phyloP scores from a whole-genome alignment of 2,329 filamentous ascomycete species.

The Rhexocercosporidium sp. region DNA sequence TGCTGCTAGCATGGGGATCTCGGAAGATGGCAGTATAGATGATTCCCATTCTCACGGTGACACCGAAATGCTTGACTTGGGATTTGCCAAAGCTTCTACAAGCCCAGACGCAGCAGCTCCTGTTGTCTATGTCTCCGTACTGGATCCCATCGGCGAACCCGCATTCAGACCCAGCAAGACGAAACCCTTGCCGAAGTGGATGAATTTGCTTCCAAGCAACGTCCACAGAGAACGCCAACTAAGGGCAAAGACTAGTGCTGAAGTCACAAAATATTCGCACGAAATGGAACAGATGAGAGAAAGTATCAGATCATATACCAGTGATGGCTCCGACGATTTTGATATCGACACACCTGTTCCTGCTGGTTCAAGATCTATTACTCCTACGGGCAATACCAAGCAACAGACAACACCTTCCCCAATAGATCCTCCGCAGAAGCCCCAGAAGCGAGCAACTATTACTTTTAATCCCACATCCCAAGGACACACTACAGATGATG shows the following conservation, averaged over 20 bases:
- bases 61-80: conserved; percentile 15
- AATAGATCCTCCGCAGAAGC: neutral
- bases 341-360: neutral
- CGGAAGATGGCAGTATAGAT: conserved; percentile 29
- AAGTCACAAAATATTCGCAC: neutral
- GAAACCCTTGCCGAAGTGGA: conserved; percentile 55
- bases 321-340: conserved; percentile 1
- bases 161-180: conserved; percentile 54
- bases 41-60: conserved; percentile 21
- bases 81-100: neutral
- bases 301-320: neutral
- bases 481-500: neutral
- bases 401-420: neutral
- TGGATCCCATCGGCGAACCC: conserved; percentile 53
- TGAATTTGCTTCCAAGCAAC: conserved; percentile 39
- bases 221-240: conserved; percentile 26
- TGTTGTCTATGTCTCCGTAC: conserved; percentile 55
- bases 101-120: conserved; percentile 8
- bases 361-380: neutral
- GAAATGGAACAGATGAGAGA: neutral
- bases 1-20: conserved; percentile 28
- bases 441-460: neutral
- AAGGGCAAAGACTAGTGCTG: neutral
- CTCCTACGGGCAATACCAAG: neutral
- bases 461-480: neutral